Conservation (phyloP, 169 alveolate species). For the Besnoitia besnoiti region DNA sequence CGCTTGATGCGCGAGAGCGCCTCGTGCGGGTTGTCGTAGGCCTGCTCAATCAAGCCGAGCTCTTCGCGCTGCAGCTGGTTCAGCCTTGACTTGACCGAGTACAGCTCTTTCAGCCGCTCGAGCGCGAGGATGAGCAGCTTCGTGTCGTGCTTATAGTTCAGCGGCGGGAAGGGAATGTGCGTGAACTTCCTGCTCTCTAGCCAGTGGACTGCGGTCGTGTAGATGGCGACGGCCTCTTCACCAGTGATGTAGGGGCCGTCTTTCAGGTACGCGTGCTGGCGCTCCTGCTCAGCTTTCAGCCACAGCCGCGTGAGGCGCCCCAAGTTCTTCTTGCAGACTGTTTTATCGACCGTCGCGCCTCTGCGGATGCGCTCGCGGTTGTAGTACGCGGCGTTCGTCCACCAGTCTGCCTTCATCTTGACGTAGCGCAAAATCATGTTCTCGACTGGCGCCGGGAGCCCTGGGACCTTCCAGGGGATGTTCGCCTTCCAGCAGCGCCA, state of each 20-base stretch:
- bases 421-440: conserved; percentile 98
- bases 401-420: conserved; percentile 99
- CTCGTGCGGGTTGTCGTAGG: conserved; percentile 99
- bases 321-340: conserved; percentile 98
- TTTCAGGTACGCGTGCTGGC: conserved; percentile 98
- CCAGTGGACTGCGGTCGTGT: conserved; percentile 99
- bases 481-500: conserved; percentile 99
- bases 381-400: conserved; percentile 99
- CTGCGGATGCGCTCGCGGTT: conserved; percentile 99
- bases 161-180: conserved; percentile 99
- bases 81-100: conserved; percentile 94
- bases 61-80: conserved; percentile 99
- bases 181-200: conserved; percentile 97
- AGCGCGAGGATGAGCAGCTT: conserved; percentile 97
- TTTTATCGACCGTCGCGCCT: conserved; percentile 99
- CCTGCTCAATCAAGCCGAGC: conserved; percentile 98
- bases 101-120: conserved; percentile 98
- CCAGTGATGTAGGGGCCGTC: conserved; percentile 99
- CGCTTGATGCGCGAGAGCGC: conserved; percentile 98
- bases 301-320: conserved; percentile 99
- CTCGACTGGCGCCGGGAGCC: conserved; percentile 99
- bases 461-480: conserved; percentile 99
- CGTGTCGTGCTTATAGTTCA: conserved; percentile 99
- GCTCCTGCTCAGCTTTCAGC: conserved; percentile 91
- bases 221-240: conserved; percentile 99